Base-by-base conservation (phyloP, 2,329 filamentous ascomycete species). In the Microcyclospora tardicrescens region DNA sequence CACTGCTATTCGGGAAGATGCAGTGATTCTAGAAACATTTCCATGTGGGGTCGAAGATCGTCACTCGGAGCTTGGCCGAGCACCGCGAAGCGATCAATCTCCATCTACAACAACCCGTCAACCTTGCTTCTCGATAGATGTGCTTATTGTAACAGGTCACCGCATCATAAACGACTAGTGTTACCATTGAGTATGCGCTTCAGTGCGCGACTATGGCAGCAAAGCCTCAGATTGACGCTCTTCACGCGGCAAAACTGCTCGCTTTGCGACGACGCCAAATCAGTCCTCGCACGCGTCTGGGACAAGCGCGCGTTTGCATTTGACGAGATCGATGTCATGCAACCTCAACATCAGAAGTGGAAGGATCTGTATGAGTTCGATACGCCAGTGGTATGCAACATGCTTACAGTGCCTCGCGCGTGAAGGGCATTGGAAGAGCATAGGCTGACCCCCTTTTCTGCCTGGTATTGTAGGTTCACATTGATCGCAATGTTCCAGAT, bases 351-450 rank as follows among this genome's bases (percentile, higher is more conserved):
- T 12, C 71, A 75, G 44, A 62, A 66, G 16, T 89, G 83, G 83
- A 77, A 73, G 52, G 69, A 78, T 35, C 54, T 85, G 1, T 89
- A 89, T 55, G 82, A 86, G 41, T 84, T 86, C 56, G 83, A 89
- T 49, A 82, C 84, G 6, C 83, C 83, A 0, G 83, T 87, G 53
- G 82, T 87, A 65, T 53, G 63, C 43, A 13, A 13, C 16, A 29
- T 16, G 14, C 16, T n/a, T n/a, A 14, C 11, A 14, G n/a, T 1
- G 1, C 3, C 2, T 11, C 8, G 19, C 8, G 19, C 8, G 5
- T 8, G 8, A 24, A 24, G 4, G 19, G 19, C 19, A 24, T 24
- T 24, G 19, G 8, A 4, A 24, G 8, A 24, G 19, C 8, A 24
- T 24, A 24, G 4, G 19, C 19, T 24, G 19, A 24, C 19, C 19